These are phyloP conservation scores for Physaria fendleri DNA, from an alignment of 345 rosid genomes.

Conservation along the genomic window DNA sequence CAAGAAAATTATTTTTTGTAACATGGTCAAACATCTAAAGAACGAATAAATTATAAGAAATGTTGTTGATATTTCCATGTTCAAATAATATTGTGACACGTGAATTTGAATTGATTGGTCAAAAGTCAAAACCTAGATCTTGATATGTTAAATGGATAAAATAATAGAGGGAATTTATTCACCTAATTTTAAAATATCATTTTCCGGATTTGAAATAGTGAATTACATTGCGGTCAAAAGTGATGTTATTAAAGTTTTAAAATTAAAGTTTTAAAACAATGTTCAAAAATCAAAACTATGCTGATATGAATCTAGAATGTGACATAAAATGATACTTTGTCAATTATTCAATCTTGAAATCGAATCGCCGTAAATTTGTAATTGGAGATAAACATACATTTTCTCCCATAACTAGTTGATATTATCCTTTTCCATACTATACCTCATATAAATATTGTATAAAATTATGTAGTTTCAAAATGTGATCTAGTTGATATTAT, in stretches of 20 bases:
- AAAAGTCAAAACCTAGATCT: slow-evolving; percentile 7
- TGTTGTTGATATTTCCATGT: neutral
- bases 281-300: neutral
- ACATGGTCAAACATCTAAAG: slow-evolving; percentile 1
- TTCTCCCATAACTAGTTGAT: neutral
- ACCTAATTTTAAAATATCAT: neutral
- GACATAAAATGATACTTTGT: neutral
- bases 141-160: neutral
- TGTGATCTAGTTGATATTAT: neutral
- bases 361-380: neutral
- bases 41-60: neutral
- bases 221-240: neutral
- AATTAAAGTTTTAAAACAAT: neutral
- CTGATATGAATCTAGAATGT: neutral
- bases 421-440: neutral
- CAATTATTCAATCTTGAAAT: neutral
- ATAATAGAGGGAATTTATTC: neutral
- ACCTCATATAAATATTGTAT: neutral
- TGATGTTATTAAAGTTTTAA: neutral
- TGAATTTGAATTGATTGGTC: slow-evolving; percentile 4
- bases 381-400: neutral
- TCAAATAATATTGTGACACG: neutral
- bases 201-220: neutral
- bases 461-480: neutral
- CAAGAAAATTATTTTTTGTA: neutral